A percentile compares a stretch with the other conserved stretches of the same genome.
Evolutionary conservation across 2,329 filamentous ascomycete species (phyloP).

Genomic region (Ophiostoma himal-ulmi): DNA sequence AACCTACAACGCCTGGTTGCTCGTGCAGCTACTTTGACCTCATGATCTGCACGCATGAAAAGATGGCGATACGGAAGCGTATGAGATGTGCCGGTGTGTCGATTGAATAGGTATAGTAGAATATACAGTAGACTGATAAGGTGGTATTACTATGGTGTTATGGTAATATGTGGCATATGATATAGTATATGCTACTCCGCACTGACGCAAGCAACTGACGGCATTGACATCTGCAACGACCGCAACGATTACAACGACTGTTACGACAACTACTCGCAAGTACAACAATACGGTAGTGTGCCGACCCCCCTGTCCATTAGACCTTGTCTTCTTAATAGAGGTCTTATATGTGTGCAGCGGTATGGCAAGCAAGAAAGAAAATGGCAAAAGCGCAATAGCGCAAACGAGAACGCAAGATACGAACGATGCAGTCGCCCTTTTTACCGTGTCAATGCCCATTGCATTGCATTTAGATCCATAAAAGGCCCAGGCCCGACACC

Average conservation of each 20-base stretch:
- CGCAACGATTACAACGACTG: neutral
- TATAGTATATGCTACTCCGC: neutral
- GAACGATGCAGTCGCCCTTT: neutral
- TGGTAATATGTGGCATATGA: neutral
- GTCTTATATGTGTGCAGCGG: neutral
- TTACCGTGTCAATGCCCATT: neutral
- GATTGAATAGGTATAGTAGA: neutral
- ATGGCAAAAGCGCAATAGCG: neutral
- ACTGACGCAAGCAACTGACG: conserved; percentile 7
- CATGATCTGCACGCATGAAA: neutral
- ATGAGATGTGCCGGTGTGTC: conserved; percentile 4
- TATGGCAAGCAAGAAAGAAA: neutral
- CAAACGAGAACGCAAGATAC: neutral
- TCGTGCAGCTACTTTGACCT: neutral
- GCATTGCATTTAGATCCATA: neutral
- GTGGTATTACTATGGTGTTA: neutral
- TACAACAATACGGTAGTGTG: neutral
- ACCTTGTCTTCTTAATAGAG: conserved; percentile 2
- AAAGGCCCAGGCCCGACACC: neutral
- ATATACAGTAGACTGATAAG: neutral
- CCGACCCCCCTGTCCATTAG: neutral
- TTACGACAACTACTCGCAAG: neutral
- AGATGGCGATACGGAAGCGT: neutral
- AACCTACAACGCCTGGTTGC: neutral
- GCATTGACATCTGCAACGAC: neutral